Percentiles rank a stretch among this genome's conserved stretches.
Evolutionary conservation across 371 early-diverging fungal species (phyloP).

Genomic region (Nematocida sp.): DNA sequence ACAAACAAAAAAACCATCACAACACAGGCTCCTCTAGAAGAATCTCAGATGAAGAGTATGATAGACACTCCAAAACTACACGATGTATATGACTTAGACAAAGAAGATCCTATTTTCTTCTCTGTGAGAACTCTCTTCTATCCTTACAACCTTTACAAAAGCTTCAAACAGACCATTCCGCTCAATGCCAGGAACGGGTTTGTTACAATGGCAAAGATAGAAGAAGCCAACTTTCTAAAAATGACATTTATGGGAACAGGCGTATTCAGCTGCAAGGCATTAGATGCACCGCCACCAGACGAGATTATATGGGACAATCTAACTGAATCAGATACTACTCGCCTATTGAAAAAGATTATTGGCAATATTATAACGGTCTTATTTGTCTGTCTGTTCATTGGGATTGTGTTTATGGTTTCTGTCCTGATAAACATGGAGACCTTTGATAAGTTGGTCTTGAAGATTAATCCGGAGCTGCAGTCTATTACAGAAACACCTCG

Average conservation of each 20-base stretch:
- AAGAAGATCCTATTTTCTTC: constrained; percentile 57
- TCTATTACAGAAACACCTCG: constrained; percentile 33
- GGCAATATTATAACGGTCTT: constrained; percentile 55
- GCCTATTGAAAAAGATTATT: constrained; percentile 47
- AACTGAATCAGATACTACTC: constrained; percentile 32
- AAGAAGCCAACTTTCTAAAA: constrained; percentile 54
- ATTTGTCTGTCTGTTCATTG: constrained; percentile 58
- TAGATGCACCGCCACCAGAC: constrained; percentile 63
- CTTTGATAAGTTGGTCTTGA: constrained; percentile 12
- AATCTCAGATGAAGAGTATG: neutral
- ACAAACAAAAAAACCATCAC: no score
- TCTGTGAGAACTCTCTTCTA: constrained; percentile 51
- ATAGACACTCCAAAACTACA: constrained; percentile 17
- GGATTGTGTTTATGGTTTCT: constrained; percentile 52
- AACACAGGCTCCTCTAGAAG: no score
- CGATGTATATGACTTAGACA: constrained; percentile 38
- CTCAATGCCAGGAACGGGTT: constrained; percentile 56
- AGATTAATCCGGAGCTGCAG: constrained; percentile 21
- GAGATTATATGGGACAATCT: constrained; percentile 63
- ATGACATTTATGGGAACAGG: constrained; percentile 61
- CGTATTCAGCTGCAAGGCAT: constrained; percentile 56
- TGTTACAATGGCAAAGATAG: constrained; percentile 60
- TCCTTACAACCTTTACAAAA: constrained; percentile 31
- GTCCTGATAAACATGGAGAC: constrained; percentile 35
- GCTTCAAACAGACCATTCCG: constrained; percentile 62